Base-by-base conservation (phyloP, 139 green algal genomes). In the Desmodesmus armatus region DNA sequence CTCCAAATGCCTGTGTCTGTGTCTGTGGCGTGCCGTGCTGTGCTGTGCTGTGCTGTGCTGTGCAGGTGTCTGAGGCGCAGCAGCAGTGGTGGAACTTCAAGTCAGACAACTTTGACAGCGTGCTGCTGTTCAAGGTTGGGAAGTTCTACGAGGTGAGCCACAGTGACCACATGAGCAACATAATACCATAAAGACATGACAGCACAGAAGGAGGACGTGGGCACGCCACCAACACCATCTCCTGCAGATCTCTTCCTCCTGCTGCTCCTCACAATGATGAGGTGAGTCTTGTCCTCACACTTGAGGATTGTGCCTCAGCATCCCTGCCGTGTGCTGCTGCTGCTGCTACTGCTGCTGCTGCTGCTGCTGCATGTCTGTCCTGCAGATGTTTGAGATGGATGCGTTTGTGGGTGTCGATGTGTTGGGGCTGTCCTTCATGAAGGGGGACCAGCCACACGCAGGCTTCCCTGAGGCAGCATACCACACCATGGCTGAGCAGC, bases 311-410 rank as follows among this genome's bases (percentile, higher is more conserved):
- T n/a, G n/a, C n/a, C n/a, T n/a, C 47, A 65, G 55, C 55, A 65
- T 19, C 55, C 55, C 13, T 7, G 13, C 47, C 7, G 47, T 13
- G 5, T 72, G 63, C 27, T 23, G 63, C 39, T n/a, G 67, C 67
- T 33, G n/a, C n/a, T 75, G 67, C 17, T 51, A 9, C 13, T 51
- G 37, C 11, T 51, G 35, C 15, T 72, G 33, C 43, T 25, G 2
- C 11, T 86, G 67, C n/a, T 63, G 60, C 27, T 79, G n/a, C n/a
- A n/a, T n/a, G 25, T 82, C 13, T 75, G 13, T 25, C 13, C 49
- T 4, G 73, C 73, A 99, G 91, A 94, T 99, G 92, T 99, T 98
- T 90, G 97, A 99, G 91, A 99, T 99, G 97, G 97, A 99, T 83
- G 94, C 97, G 3, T 94, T 97, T 86, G 85, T 98, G 5, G 97